Percentiles rank a stretch among this genome's conserved stretches.
phyloP scores from a whole-genome alignment of 805 yeast genomes.

The Saccharomycopsis synnaedendra region DNA sequence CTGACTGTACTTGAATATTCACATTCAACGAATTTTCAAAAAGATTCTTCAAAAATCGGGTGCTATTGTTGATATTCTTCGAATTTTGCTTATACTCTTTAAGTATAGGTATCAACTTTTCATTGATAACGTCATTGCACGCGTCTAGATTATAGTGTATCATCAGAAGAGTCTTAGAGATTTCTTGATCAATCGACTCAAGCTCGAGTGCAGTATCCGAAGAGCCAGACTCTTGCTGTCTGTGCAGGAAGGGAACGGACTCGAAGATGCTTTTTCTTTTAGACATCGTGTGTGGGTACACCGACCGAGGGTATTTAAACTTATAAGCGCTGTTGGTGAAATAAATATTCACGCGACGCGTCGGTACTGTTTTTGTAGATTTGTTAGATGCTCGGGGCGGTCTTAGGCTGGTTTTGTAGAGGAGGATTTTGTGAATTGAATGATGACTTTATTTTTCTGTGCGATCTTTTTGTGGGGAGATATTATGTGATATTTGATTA shows the following conservation, averaged over 20 bases:
- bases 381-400: too few relatives aligned
- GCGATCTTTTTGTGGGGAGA: too few relatives aligned
- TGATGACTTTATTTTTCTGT: too few relatives aligned
- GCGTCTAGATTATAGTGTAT: conserved; percentile 15
- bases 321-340: too few relatives aligned
- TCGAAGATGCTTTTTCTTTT: conserved; percentile 16
- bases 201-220: conserved; percentile 10
- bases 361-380: too few relatives aligned
- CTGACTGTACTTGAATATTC: conserved; percentile 14
- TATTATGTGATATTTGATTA: too few relatives aligned
- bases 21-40: conserved; percentile 16
- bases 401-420: too few relatives aligned
- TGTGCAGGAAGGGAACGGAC: conserved; percentile 1
- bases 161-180: conserved; percentile 12
- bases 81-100: conserved; percentile 8
- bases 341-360: too few relatives aligned
- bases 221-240: background rate
- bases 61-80: conserved; percentile 10
- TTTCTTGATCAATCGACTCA: conserved; percentile 15
- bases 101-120: conserved; percentile 11
- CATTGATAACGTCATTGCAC: conserved; percentile 9
- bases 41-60: conserved; percentile 15
- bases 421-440: too few relatives aligned
- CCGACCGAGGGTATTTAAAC: too few relatives aligned
- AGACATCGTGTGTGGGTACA: too few relatives aligned